A percentile compares a stretch with the other conserved stretches of the same genome.
Conservation (phyloP, 78 protist species). For the Pigoraptor vietnamica region DNA sequence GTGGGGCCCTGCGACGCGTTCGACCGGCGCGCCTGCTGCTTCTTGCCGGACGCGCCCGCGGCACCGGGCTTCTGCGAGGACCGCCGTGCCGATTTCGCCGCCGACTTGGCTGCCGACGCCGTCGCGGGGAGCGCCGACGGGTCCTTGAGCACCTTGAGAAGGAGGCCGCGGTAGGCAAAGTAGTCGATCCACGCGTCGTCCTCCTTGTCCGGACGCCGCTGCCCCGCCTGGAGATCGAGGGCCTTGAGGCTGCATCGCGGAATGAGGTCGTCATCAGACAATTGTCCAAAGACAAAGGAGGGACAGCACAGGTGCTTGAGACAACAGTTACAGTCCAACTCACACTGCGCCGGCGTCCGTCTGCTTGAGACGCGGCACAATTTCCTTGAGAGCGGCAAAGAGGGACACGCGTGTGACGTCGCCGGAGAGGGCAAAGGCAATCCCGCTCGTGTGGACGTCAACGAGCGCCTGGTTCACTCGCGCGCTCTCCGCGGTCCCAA, state of each 20-base stretch:
- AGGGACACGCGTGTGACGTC: not conserved
- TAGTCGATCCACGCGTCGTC: not conserved
- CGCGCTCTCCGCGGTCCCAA: not conserved
- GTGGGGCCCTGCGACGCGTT: not conserved
- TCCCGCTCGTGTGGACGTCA: not conserved
- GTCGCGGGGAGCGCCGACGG: not conserved
- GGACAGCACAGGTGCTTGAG: not conserved
- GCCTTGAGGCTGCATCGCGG: not conserved
- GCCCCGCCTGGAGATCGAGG: not conserved
- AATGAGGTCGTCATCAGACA: too few species aligned
- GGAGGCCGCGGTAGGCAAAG: not conserved
- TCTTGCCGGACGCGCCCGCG: not conserved
- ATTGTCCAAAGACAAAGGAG: not conserved
- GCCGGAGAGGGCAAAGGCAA: not conserved
- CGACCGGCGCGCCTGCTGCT: not conserved
- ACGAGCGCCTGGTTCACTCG: not conserved
- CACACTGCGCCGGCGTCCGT: not conserved
- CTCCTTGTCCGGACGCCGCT: not conserved
- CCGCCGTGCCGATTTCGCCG: not conserved
- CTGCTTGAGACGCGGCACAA: not conserved
- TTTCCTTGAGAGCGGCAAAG: not conserved
- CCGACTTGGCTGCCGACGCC: not conserved
- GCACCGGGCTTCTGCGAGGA: not conserved
- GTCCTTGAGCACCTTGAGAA: not conserved
- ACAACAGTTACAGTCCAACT: not conserved